Evolutionary conservation across 1,139 yeast species (phyloP), one percentile per base, ranked within the genome.

Genomic region (Saccharomycopsis hybrid): DNA sequence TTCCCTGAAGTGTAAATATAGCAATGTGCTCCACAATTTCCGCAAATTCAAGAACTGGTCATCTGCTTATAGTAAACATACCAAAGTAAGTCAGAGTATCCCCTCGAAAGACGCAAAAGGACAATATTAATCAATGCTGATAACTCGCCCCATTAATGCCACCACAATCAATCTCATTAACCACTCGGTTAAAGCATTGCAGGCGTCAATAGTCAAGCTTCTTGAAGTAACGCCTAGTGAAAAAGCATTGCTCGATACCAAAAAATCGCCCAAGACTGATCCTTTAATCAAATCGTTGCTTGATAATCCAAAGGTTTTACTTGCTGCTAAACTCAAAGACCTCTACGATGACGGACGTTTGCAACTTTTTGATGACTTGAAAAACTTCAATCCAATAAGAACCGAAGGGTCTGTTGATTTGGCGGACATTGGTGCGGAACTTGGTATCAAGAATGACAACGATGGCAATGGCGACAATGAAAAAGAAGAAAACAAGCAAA

Each of bases 251-350:
- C 8, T 36, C 8, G 30, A 36, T 5, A 37, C 24, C n/a, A 18
- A 28, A 18, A 5, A 24, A 18, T 27, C 13, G 28, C 32, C 13
- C 18, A 25, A 42, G 29, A 33, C 41, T 8, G 32, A 42, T 18
- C 5, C 29, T 5, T 4, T 30, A 8, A 25, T 36, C n/a, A 28
- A 42, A 28, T 28, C 13, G 31, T 39, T 47, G 30, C 11, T 43
- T 7, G 35, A 36, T 32, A 33, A 38, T 4, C 46, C 45, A 18
- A 37, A 82, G 51, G 63, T 86, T 30, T 73, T 73, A 46, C 63
- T 85, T 29, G 87, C 89, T 0, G 69, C 83, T 0, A 72, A 72
- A 52, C 63, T 87, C 54, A 82, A 82, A 59, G 66, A 81, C 1
- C 65, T 79, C 39, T 70, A 82, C 57, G 66, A 71, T 27, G 57